Base-by-base conservation (phyloP, 2,329 filamentous ascomycete species). In the Mycogone perniciosa region DNA sequence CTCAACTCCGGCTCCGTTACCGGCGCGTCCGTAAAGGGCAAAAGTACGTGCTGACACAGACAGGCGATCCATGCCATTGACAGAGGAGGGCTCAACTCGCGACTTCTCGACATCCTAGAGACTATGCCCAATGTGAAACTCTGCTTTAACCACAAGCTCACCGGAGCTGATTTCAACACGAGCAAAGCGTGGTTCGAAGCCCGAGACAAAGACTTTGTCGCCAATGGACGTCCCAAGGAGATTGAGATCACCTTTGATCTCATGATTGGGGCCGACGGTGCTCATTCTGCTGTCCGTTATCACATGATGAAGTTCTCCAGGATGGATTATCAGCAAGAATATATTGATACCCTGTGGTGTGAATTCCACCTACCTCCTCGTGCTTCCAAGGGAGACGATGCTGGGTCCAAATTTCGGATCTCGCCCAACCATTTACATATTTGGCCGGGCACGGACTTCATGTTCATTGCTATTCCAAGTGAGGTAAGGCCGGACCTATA, bases 271-370 rank as follows among this genome's bases (percentile, higher is more conserved):
- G 91, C 92, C 33, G 93, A 99, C 62, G 93, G 93, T 6, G 93
- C 93, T 0, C 92, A 99, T 70, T 97, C 92, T 0, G 85, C 90
- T 40, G 85, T 91, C 4, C 80, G 93, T 46, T 95, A 89, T 65
- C 90, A 97, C 64, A 74, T 99, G 71, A 99, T 99, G 92, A 97
- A 97, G 71, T 96, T 82, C 61, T 81, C 86, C 1, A 83, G 87
- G 8, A 89, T 97, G 81, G 83, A 93, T 69, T 99, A 96, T 64
- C 79, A 87, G 60, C 93, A 99, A 65, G 83, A 89, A 61, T 99
- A 99, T 67, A 93, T 99, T 64, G 92, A 97, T 67, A 93, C 91
- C 0, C 72, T 97, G 5, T 99, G 93, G 93, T 97, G 92, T 67
- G 93, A 99, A 64, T 97, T 99, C 64, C 84, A 84, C 45, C 89